A percentile compares a stretch with the other conserved stretches of the same genome.
phyloP scores from a whole-genome alignment of 805 yeast species.

The Wickerhamiella parazyma region DNA sequence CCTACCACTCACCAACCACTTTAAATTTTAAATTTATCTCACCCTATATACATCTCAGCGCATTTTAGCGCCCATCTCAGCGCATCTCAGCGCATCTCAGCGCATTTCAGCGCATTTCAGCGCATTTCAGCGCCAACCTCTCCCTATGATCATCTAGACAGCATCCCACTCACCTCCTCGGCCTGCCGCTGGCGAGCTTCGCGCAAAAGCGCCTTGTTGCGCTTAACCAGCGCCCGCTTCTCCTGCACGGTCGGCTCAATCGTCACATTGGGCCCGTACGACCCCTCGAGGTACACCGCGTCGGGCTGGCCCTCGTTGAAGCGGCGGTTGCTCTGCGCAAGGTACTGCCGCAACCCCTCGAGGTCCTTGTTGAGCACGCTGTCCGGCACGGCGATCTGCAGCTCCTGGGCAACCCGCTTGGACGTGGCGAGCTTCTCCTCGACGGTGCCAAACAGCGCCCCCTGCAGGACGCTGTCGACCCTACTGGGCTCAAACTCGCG shows the following conservation, averaged over 20 bases:
- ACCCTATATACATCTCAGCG: too few relatives aligned
- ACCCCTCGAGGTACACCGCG: constrained; percentile 52
- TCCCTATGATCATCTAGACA: too few relatives aligned
- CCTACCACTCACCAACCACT: too few relatives aligned
- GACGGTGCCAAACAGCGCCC: constrained; percentile 28
- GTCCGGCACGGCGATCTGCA: constrained; percentile 45
- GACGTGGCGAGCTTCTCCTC: constrained; percentile 35
- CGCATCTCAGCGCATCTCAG: too few relatives aligned
- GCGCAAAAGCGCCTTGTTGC: not conserved
- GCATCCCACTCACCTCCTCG: constrained; percentile 11
- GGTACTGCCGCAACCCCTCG: constrained; percentile 28
- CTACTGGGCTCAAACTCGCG: constrained; percentile 14
- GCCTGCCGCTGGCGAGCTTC: constrained; percentile 22
- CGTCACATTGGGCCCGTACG: constrained; percentile 38
- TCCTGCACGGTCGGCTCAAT: constrained; percentile 37
- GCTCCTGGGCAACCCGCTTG: constrained; percentile 35
- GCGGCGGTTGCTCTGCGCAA: constrained; percentile 30
- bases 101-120: too few relatives aligned
- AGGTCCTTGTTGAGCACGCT: constrained; percentile 33
- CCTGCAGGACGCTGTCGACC: constrained; percentile 12
- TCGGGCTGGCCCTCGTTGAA: constrained; percentile 59
- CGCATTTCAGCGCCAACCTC: too few relatives aligned
- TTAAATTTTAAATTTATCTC: too few relatives aligned
- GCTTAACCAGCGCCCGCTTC: constrained; percentile 29
- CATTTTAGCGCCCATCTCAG: too few relatives aligned